These are phyloP conservation scores for Dendrobium catenatum DNA, from an alignment of 106 monocot species.

Conservation along the genomic window DNA sequence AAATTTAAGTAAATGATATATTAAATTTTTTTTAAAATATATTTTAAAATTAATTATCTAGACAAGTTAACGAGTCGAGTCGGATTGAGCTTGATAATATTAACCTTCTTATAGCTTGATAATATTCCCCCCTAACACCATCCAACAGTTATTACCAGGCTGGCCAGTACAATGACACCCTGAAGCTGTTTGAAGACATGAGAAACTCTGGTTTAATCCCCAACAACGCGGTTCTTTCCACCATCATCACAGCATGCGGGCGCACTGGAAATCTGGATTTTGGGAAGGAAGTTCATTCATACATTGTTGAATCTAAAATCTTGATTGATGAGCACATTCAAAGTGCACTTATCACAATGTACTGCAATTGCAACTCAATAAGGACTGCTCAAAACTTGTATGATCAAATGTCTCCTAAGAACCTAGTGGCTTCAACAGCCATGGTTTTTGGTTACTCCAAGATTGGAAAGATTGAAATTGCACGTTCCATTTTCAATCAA, in stretches of 20 bases:
- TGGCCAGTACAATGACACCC: conserved; percentile 47
- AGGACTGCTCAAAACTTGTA: conserved; percentile 40
- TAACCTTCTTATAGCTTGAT: neutral
- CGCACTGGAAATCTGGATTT: conserved; percentile 26
- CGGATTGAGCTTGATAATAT: neutral
- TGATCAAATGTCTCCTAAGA: conserved; percentile 31
- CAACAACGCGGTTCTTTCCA: conserved; percentile 34
- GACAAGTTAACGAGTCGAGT: too few relatives aligned
- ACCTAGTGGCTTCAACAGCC: conserved; percentile 54
- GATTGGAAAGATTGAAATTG: conserved; percentile 28
- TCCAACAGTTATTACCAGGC: conserved; percentile 54
- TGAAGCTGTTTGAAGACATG: conserved; percentile 62
- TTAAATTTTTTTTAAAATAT: too few relatives aligned
- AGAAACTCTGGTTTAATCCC: conserved; percentile 20
- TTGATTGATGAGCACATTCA: conserved; percentile 31
- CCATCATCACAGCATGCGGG: conserved; percentile 49
- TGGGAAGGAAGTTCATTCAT: conserved; percentile 38
- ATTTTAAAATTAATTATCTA: too few relatives aligned
- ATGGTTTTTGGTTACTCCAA: conserved; percentile 61
- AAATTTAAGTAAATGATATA: too few relatives aligned
- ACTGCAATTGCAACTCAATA: conserved; percentile 49
- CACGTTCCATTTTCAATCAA: conserved; percentile 42
- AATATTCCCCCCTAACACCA: conserved; percentile 3
- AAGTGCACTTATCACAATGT: conserved; percentile 50
- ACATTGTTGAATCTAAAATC: conserved; percentile 20